Conservation (phyloP, 129 eudicot species). For the Cynara cardunculus region DNA sequence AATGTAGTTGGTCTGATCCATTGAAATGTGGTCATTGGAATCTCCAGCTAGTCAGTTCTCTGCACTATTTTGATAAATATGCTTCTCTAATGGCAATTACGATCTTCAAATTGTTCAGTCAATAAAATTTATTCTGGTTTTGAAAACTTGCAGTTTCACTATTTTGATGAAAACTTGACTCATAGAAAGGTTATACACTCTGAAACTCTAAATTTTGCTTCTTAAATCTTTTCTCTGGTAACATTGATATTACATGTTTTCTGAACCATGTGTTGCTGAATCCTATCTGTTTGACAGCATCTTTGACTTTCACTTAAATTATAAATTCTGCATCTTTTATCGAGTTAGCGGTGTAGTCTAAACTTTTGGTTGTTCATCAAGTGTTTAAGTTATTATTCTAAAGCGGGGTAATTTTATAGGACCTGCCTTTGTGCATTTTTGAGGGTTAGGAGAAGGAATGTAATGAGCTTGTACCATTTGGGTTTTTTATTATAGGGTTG, state of each 20-base stretch:
- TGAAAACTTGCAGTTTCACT: background rate
- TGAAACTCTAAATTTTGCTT: background rate
- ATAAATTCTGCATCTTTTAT: background rate
- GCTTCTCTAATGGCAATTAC: background rate
- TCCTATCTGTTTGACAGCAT: background rate
- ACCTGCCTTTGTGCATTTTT: background rate
- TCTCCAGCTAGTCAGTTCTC: background rate
- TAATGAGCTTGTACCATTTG: background rate
- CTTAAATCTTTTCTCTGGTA: background rate
- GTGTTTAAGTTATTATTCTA: background rate
- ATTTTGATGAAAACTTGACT: background rate
- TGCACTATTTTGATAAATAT: background rate
- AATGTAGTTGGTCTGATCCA: background rate
- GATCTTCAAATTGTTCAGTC: background rate
- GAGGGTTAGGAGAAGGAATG: background rate
- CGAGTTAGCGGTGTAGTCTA: background rate
- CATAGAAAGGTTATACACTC: background rate
- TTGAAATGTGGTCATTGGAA: background rate
- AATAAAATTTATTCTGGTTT: background rate
- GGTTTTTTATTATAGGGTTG: background rate
- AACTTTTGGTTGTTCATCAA: background rate
- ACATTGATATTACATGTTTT: background rate
- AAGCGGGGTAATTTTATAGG: background rate
- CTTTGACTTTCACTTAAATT: background rate
- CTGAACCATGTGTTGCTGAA: background rate